Evolutionary conservation across 192 early-diverging fungal species (phyloP).

Genomic region (Radiomyces spectabilis): DNA sequence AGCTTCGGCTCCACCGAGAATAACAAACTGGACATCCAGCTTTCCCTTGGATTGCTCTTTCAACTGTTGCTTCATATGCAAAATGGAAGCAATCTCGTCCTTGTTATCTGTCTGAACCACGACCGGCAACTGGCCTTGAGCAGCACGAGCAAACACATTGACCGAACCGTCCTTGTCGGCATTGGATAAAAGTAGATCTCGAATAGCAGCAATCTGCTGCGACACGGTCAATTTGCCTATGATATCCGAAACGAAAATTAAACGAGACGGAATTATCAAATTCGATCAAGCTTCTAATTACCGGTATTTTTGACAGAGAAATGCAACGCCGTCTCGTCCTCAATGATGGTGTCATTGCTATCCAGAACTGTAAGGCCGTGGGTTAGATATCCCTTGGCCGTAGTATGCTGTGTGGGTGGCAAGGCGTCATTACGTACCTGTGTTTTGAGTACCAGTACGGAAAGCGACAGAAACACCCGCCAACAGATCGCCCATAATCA

Average conservation of each 20-base stretch:
- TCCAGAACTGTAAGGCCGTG: conserved; percentile 15
- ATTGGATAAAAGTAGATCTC: conserved; percentile 26
- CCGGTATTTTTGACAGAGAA: conserved; percentile 36
- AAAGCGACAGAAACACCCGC: conserved; percentile 59
- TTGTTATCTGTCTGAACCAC: conserved; percentile 42
- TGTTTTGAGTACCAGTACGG: conserved; percentile 46
- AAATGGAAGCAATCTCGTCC: conserved; percentile 57
- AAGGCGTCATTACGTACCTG: conserved; percentile 28
- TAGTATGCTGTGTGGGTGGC: too few relatives aligned
- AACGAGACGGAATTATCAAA: too few relatives aligned
- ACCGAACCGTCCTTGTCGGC: conserved; percentile 8
- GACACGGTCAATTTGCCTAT: conserved; percentile 34
- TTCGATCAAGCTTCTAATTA: background rate
- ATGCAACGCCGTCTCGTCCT: conserved; percentile 52
- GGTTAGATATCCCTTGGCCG: too few relatives aligned
- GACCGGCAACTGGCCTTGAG: conserved; percentile 41
- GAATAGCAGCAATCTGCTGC: conserved; percentile 42
- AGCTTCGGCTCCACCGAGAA: conserved; percentile 65
- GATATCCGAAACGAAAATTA: background rate
- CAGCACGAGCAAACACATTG: conserved; percentile 35
- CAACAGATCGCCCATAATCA: conserved; percentile 30
- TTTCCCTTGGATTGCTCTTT: background rate
- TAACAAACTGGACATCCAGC: conserved; percentile 33
- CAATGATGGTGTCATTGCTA: conserved; percentile 34
- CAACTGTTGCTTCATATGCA: conserved; percentile 48